A percentile compares a stretch with the other conserved stretches of the same genome.
Conservation (phyloP, 2,329 filamentous ascomycete species). For the Fusarium drepaniforme region DNA sequence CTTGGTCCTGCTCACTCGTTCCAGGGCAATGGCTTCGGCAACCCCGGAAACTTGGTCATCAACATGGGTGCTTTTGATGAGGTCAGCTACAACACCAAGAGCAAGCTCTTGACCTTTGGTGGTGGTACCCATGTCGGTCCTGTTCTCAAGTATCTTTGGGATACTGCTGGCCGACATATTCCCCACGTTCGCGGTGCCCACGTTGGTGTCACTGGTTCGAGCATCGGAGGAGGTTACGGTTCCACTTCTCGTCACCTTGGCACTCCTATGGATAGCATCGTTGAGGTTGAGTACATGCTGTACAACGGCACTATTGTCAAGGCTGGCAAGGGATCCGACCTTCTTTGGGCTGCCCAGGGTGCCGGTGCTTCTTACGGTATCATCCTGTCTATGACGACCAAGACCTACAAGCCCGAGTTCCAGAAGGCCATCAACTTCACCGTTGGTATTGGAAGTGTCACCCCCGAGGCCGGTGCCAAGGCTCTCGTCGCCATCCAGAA, state of each 20-base stretch:
- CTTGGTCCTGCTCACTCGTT: constrained; percentile 42
- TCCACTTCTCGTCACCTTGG: constrained; percentile 34
- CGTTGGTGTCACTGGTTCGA: constrained; percentile 39
- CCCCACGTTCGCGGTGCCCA: constrained; percentile 41
- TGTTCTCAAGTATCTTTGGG: constrained; percentile 40
- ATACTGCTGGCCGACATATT: constrained; percentile 39
- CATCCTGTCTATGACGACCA: constrained; percentile 38
- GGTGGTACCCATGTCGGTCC: constrained; percentile 42
- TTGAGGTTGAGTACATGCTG: constrained; percentile 40
- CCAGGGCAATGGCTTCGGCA: constrained; percentile 35
- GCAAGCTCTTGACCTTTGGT: constrained; percentile 34
- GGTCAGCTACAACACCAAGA: constrained; percentile 35
- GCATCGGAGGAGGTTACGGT: constrained; percentile 40
- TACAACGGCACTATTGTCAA: constrained; percentile 43
- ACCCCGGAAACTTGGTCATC: constrained; percentile 39
- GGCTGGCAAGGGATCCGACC: constrained; percentile 31
- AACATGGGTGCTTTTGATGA: constrained; percentile 41
- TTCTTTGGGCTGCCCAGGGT: constrained; percentile 41
- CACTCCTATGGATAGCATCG: constrained; percentile 39
- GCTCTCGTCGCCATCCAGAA: constrained; percentile 41
- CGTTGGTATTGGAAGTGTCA: constrained; percentile 26
- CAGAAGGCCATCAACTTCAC: constrained; percentile 39
- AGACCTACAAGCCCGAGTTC: constrained; percentile 39
- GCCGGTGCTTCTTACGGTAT: constrained; percentile 41
- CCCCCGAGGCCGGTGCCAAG: constrained; percentile 24